Evolutionary conservation across 2,329 filamentous ascomycete species (phyloP).

Genomic region (Blastomyces silverae): DNA sequence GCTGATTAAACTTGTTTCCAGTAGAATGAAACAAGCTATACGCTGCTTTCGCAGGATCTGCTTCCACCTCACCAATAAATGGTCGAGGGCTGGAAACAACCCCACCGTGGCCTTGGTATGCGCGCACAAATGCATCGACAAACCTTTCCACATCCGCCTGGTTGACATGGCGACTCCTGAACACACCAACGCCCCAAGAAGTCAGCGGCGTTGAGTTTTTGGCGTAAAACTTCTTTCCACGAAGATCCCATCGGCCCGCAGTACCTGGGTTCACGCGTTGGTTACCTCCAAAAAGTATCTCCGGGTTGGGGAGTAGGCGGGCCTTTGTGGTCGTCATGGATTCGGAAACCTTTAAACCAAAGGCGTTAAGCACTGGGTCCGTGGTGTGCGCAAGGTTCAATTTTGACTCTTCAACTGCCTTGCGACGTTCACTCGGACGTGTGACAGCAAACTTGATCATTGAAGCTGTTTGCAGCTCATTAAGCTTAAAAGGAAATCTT

Average conservation of each 20-base stretch:
- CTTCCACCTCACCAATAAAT: conserved; percentile 37
- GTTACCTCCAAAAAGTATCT: conserved; percentile 59
- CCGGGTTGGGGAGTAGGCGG: conserved; percentile 62
- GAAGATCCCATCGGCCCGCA: conserved; percentile 77
- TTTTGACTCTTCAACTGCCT: conserved; percentile 62
- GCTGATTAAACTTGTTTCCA: conserved; percentile 47
- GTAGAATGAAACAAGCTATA: conserved; percentile 51
- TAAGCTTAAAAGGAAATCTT: conserved; percentile 53
- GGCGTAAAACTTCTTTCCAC: conserved; percentile 67
- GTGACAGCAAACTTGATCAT: conserved; percentile 97
- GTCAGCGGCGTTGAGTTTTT: conserved; percentile 57
- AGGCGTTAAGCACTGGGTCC: conserved; percentile 65
- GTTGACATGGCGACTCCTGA: conserved; percentile 49
- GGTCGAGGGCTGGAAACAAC: conserved; percentile 45
- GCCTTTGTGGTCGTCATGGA: conserved; percentile 63
- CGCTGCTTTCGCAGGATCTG: conserved; percentile 50
- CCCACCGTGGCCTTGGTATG: conserved; percentile 58
- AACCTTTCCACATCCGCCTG: conserved; percentile 47
- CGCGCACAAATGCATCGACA: conserved; percentile 54
- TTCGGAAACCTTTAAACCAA: conserved; percentile 62
- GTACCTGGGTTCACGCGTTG: conserved; percentile 54
- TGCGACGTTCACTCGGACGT: conserved; percentile 60
- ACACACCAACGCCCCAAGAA: conserved; percentile 68
- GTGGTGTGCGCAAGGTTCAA: conserved; percentile 57
- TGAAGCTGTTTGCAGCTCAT: conserved; percentile 58